A percentile compares a stretch with the other conserved stretches of the same genome.
Conservation (phyloP, 2,329 filamentous ascomycete species). For the Pseudocercospora macadamiae region DNA sequence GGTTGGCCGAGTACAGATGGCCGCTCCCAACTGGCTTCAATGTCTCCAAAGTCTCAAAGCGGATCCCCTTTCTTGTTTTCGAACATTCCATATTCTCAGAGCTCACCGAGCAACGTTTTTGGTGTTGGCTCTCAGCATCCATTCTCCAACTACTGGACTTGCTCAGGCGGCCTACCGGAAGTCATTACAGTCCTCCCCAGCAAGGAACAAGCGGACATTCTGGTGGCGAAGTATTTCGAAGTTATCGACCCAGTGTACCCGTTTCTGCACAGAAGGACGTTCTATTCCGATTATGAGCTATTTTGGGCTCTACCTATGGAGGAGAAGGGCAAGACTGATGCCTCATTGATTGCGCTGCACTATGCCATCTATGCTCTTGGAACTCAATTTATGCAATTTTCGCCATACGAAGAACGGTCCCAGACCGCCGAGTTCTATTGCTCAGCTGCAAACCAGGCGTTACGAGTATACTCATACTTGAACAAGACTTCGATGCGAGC, state of each 20-base stretch:
- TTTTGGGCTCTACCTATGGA: constrained; percentile 66
- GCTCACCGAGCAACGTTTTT: constrained; percentile 75
- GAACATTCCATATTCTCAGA: constrained; percentile 69
- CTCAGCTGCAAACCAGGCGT: constrained; percentile 75
- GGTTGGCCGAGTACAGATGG: constrained; percentile 34
- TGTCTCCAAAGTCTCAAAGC: constrained; percentile 12
- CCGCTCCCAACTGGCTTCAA: constrained; percentile 22
- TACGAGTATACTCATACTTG: constrained; percentile 75
- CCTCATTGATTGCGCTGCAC: constrained; percentile 70
- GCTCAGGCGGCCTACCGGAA: constrained; percentile 72
- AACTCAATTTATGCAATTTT: constrained; percentile 71
- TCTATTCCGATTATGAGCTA: constrained; percentile 76
- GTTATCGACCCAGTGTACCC: constrained; percentile 79
- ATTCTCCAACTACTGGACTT: constrained; percentile 85
- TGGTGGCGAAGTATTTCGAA: constrained; percentile 59
- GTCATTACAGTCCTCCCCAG: constrained; percentile 75
- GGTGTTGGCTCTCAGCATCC: constrained; percentile 79
- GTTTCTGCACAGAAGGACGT: constrained; percentile 74
- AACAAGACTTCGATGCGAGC: constrained; percentile 73
- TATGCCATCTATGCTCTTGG: constrained; percentile 78
- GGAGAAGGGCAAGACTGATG: constrained; percentile 66
- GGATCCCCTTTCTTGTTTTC: constrained; percentile 62
- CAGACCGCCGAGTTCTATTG: constrained; percentile 80
- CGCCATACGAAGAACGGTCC: constrained; percentile 63
- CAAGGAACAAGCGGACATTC: constrained; percentile 73